These are phyloP conservation scores for Fusarium equiseti DNA, from an alignment of 2,329 filamentous ascomycete genomes.

Conservation along the genomic window DNA sequence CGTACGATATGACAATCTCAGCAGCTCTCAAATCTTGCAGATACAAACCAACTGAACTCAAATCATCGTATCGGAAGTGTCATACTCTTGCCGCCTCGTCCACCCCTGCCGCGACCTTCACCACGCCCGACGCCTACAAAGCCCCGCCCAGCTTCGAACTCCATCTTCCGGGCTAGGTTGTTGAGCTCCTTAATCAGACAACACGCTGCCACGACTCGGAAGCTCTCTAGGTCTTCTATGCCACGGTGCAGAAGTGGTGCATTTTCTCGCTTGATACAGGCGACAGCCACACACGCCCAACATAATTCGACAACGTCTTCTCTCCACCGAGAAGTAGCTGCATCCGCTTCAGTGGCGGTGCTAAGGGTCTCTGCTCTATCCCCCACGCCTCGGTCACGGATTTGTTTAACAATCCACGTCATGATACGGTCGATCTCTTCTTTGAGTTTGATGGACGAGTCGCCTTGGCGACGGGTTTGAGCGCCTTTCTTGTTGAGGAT, in stretches of 20 bases:
- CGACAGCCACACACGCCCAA: constrained; percentile 53
- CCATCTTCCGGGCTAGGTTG: constrained; percentile 23
- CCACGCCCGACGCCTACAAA: constrained; percentile 44
- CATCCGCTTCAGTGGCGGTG: constrained; percentile 13
- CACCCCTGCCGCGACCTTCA: constrained; percentile 15
- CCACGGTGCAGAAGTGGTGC: constrained; percentile 18
- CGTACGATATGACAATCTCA: not conserved
- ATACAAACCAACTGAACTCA: not conserved
- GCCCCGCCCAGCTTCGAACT: constrained; percentile 37
- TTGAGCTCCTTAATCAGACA: constrained; percentile 50
- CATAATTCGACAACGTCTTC: constrained; percentile 51
- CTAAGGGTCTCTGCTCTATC: constrained; percentile 25
- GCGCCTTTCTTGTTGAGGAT: constrained; percentile 64
- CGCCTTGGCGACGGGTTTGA: constrained; percentile 64
- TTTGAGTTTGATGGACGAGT: constrained; percentile 63
- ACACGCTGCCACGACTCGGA: constrained; percentile 54
- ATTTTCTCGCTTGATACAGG: constrained; percentile 26
- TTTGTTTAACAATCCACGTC: constrained; percentile 55
- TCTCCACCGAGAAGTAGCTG: constrained; percentile 18
- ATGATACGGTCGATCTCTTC: constrained; percentile 64
- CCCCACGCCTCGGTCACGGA: constrained; percentile 40
- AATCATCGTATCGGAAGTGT: constrained; percentile 39
- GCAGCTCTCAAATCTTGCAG: not conserved
- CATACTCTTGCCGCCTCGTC: constrained; percentile 12
- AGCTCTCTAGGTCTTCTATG: constrained; percentile 50